These are phyloP conservation scores for Malus hybrid DNA, from an alignment of 331 rosid genomes.

Conservation along the genomic window DNA sequence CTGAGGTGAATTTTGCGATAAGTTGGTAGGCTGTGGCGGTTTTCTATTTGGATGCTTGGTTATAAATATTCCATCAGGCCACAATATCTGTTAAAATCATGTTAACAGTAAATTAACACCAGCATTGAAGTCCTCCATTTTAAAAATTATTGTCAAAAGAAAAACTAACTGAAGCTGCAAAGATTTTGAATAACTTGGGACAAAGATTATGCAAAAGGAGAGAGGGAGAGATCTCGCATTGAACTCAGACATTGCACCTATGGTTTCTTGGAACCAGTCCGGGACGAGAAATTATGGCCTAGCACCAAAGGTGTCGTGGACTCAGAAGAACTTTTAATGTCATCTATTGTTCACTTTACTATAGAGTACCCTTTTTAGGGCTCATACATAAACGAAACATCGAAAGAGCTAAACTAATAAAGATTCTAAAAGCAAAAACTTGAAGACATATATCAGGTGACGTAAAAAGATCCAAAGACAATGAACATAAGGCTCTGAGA, in stretches of 20 bases:
- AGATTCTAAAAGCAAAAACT: neutral
- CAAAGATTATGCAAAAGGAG: neutral
- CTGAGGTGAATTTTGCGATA: slow-evolving; percentile 40
- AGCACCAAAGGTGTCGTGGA: neutral
- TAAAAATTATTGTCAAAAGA: neutral
- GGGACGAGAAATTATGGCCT: neutral
- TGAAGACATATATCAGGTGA: neutral
- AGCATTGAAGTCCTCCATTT: slow-evolving; percentile 12
- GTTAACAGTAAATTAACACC: slow-evolving; percentile 18
- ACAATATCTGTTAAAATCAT: slow-evolving; percentile 55
- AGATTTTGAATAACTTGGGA: neutral
- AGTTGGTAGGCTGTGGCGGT: slow-evolving; percentile 33
- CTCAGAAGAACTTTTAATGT: neutral
- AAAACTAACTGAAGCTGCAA: neutral
- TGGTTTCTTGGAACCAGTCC: neutral
- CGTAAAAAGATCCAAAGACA: neutral
- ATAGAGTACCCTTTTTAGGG: neutral
- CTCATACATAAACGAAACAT: neutral
- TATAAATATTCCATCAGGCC: slow-evolving; percentile 98
- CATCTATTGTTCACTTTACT: neutral
- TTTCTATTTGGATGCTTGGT: slow-evolving; percentile 84
- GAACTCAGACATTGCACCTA: neutral
- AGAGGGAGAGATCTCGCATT: neutral
- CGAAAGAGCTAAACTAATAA: neutral
- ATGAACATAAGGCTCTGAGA: neutral